Percentiles rank a stretch among this genome's conserved stretches.
Evolutionary conservation across 129 eudicot species (phyloP).

Genomic region (Centaurea solstitialis): DNA sequence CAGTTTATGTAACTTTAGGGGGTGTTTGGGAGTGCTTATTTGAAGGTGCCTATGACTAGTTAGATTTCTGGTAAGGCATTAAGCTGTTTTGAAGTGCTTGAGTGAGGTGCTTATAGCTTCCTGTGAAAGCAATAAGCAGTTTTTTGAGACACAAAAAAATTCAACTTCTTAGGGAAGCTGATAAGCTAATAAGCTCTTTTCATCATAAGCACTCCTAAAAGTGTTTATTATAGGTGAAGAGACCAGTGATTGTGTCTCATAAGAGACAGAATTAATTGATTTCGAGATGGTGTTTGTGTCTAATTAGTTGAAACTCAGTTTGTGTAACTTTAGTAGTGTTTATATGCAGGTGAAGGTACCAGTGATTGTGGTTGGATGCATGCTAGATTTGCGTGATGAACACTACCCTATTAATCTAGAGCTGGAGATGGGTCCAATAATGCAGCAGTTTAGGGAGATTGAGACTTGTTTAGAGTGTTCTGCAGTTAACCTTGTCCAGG

Average conservation of each 20-base stretch:
- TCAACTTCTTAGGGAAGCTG: no score
- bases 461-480: conserved; percentile 99
- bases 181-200: no score
- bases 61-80: no score
- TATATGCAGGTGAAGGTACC: conserved; percentile 67
- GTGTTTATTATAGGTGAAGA: no score
- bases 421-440: conserved; percentile 77
- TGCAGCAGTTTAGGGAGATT: conserved; percentile 92
- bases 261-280: neutral
- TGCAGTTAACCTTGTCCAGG: conserved; percentile 90
- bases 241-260: neutral
- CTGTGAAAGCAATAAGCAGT: no score
- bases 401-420: conserved; percentile 63
- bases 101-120: no score
- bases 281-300: neutral
- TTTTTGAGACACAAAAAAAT: no score
- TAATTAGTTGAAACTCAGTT: conserved; percentile 3
- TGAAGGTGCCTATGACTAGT: no score
- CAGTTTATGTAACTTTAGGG: no score
- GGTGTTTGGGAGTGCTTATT: no score
- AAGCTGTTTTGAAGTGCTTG: no score
- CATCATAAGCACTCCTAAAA: no score
- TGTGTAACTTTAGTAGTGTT: conserved; percentile 6
- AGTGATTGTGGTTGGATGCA: conserved; percentile 90
- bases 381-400: conserved; percentile 81